Evolutionary conservation across 331 rosid genomes (phyloP).

Genomic region (Phaseolus coccineus): DNA sequence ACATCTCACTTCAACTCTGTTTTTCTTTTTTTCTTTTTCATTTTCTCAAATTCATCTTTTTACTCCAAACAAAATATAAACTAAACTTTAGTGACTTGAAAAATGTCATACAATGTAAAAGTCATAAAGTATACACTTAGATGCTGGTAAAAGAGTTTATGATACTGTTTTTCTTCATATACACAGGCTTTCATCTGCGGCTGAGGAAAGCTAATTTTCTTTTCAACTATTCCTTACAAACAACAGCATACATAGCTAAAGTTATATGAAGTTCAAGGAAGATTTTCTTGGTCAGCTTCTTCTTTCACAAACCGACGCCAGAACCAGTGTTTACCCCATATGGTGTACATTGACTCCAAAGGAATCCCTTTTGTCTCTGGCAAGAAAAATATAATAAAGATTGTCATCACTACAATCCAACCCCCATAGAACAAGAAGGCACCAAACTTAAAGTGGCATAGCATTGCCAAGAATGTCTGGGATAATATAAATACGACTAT

Average conservation of each 20-base stretch:
- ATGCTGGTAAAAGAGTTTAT: not conserved
- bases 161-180: not conserved
- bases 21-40: too few species aligned
- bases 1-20: too few species aligned
- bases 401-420: not conserved
- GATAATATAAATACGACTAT: not conserved
- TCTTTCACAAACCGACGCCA: not conserved
- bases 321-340: constrained; percentile 11
- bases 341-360: not conserved
- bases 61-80: too few species aligned
- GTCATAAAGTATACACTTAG: too few species aligned
- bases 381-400: not conserved
- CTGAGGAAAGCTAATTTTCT: not conserved
- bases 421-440: constrained; percentile 2
- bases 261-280: constrained; percentile 3
- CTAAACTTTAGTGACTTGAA: not conserved
- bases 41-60: too few species aligned
- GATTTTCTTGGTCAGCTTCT: not conserved
- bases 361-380: constrained; percentile 22
- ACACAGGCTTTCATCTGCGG: not conserved
- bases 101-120: too few species aligned
- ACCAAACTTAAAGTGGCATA: not conserved
- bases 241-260: not conserved
- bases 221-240: not conserved
- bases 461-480: constrained; percentile 11